Percentiles rank a stretch among this genome's conserved stretches.
Evolutionary conservation across 179 eudicot species (phyloP).

Genomic region (Actinidia polygama): DNA sequence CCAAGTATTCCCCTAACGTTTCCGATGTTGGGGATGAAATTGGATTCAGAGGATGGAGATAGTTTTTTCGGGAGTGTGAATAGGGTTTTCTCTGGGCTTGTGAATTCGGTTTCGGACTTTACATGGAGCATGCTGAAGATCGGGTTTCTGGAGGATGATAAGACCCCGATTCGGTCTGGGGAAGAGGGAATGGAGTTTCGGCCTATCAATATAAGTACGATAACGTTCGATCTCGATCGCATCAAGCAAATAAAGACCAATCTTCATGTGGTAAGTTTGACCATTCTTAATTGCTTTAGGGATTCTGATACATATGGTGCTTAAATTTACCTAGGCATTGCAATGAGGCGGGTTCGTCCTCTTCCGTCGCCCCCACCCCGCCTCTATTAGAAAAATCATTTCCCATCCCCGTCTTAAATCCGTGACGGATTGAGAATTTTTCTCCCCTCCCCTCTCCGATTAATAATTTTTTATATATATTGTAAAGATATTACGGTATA

Average conservation of each 20-base stretch:
- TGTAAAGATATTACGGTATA: too few species aligned
- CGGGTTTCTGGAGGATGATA: slow-evolving; percentile 56
- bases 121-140: slow-evolving; percentile 75
- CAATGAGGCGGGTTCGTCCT: too few species aligned
- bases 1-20: slow-evolving; percentile 74
- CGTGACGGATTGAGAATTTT: too few species aligned
- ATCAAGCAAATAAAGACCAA: slow-evolving; percentile 59
- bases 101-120: slow-evolving; percentile 56
- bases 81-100: slow-evolving; percentile 29
- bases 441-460: too few species aligned
- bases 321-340: too few species aligned
- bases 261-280: slow-evolving; percentile 61
- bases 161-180: slow-evolving; percentile 65
- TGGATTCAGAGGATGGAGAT: slow-evolving; percentile 13
- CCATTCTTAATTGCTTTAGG: not conserved
- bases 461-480: too few species aligned
- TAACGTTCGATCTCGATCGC: slow-evolving; percentile 55
- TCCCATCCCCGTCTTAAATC: too few species aligned
- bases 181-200: slow-evolving; percentile 56
- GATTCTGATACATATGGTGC: too few species aligned
- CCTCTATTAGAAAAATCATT: too few species aligned
- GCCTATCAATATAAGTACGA: slow-evolving; percentile 55
- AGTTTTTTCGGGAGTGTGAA: slow-evolving; percentile 28
- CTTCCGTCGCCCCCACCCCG: too few species aligned
- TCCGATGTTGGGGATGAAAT: slow-evolving; percentile 34